These are phyloP conservation scores for Inga oerstediana DNA, from an alignment of 306 rosid genomes.

Conservation along the genomic window DNA sequence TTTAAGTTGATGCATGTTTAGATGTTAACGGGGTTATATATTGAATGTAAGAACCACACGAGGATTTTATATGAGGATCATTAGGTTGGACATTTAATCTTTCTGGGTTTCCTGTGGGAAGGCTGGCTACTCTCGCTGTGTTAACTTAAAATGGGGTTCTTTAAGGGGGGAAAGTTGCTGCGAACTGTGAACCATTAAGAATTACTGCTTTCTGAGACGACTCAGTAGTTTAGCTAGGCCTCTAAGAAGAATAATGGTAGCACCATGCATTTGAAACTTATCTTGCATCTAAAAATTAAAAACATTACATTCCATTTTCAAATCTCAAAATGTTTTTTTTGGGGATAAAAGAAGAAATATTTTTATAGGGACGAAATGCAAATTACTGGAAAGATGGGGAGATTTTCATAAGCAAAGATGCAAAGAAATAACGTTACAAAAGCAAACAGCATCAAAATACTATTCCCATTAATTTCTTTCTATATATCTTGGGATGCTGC, in stretches of 20 bases:
- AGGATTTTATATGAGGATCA: conserved; percentile 7
- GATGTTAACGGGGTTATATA: conserved; percentile 9
- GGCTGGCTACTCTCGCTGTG: not conserved
- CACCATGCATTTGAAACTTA: not conserved
- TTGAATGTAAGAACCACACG: conserved; percentile 9
- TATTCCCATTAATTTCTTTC: not conserved
- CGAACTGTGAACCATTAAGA: not conserved
- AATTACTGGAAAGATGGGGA: not conserved
- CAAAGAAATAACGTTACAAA: not conserved
- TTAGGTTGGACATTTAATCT: not conserved
- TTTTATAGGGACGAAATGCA: not conserved
- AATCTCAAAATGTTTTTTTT: not conserved
- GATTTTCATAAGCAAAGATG: not conserved
- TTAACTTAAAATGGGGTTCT: not conserved
- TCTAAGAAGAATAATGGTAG: not conserved
- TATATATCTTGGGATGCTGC: not conserved
- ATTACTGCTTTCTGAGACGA: not conserved
- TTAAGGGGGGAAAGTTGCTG: not conserved
- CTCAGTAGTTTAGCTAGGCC: not conserved
- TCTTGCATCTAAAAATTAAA: not conserved
- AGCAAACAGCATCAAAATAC: not conserved
- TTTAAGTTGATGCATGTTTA: conserved; percentile 3
- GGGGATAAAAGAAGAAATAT: not conserved
- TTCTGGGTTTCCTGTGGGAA: not conserved
- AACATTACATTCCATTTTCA: not conserved